phyloP scores from a whole-genome alignment of 306 rosid species.

The Delonix regia region DNA sequence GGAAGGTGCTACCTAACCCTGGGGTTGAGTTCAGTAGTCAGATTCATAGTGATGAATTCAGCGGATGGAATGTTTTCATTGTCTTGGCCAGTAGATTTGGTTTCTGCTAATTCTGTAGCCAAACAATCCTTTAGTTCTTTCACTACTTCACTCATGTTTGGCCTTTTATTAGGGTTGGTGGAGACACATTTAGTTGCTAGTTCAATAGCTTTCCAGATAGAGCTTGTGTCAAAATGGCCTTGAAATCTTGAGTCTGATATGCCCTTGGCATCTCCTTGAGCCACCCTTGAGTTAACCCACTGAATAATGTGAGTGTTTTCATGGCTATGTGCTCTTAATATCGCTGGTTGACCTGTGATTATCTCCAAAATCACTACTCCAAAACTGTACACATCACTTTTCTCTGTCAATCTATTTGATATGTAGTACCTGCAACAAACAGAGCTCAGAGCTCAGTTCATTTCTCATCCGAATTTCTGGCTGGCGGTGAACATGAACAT shows the following conservation, averaged over 20 bases:
- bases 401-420: conserved; percentile 51
- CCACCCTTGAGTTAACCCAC: conserved; percentile 49
- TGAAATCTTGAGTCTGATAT: conserved; percentile 51
- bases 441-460: background rate
- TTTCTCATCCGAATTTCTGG: background rate
- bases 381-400: conserved; percentile 65
- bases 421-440: conserved; percentile 40
- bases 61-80: background rate
- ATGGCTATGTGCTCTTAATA: conserved; percentile 3
- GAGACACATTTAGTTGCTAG: conserved; percentile 53
- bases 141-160: conserved; percentile 54
- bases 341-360: conserved; percentile 47
- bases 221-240: conserved; percentile 32
- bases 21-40: conserved; percentile 24
- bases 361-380: conserved; percentile 59
- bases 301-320: conserved; percentile 41
- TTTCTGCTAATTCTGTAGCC: conserved; percentile 34
- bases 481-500: too few relatives aligned
- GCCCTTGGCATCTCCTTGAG: conserved; percentile 40
- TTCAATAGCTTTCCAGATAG: conserved; percentile 54
- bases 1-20: conserved; percentile 33
- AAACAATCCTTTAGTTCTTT: conserved; percentile 50
- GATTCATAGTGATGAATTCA: background rate
- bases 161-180: conserved; percentile 40
- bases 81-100: background rate